Conservation (phyloP, 2,329 filamentous ascomycete genomes). For the Botrytis aclada region DNA sequence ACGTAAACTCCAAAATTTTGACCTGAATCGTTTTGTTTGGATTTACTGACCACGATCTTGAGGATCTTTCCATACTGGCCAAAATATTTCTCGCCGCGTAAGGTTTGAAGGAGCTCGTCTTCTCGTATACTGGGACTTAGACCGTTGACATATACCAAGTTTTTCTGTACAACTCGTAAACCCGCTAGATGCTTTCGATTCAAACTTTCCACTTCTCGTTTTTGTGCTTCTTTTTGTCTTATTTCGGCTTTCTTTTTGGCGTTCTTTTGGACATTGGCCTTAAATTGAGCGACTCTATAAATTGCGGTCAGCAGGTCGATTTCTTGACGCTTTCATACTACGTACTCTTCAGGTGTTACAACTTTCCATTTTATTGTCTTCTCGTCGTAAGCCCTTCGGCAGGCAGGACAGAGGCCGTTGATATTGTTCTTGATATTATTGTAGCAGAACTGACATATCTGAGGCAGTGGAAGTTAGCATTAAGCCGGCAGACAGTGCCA, state of each 20-base stretch:
- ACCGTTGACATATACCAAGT: conserved; percentile 96
- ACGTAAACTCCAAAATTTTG: conserved; percentile 87
- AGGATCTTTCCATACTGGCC: conserved; percentile 98
- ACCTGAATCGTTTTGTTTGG: conserved; percentile 60
- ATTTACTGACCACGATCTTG: conserved; percentile 98
- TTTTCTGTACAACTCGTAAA: conserved; percentile 95
- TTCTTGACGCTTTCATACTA: conserved; percentile 28
- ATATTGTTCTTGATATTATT: conserved; percentile 99
- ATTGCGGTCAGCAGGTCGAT: conserved; percentile 22
- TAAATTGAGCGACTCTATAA: conserved; percentile 67
- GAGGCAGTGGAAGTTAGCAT: conserved; percentile 22
- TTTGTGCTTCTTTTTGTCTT: conserved; percentile 92
- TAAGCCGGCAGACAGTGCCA: neutral
- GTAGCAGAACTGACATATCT: conserved; percentile 99
- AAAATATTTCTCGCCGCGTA: conserved; percentile 90
- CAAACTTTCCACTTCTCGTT: conserved; percentile 91
- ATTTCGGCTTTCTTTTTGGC: conserved; percentile 86
- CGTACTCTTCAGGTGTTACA: conserved; percentile 90
- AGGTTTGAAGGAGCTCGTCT: conserved; percentile 84
- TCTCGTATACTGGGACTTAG: conserved; percentile 88
- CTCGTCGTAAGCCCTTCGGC: conserved; percentile 91
- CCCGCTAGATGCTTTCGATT: conserved; percentile 95
- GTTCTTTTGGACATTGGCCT: conserved; percentile 78
- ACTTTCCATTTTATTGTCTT: conserved; percentile 97
- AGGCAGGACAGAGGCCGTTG: conserved; percentile 97